Percentiles rank a stretch among this genome's conserved stretches.
phyloP scores from a whole-genome alignment of 345 rosid genomes.

The Pistacia integerrima region DNA sequence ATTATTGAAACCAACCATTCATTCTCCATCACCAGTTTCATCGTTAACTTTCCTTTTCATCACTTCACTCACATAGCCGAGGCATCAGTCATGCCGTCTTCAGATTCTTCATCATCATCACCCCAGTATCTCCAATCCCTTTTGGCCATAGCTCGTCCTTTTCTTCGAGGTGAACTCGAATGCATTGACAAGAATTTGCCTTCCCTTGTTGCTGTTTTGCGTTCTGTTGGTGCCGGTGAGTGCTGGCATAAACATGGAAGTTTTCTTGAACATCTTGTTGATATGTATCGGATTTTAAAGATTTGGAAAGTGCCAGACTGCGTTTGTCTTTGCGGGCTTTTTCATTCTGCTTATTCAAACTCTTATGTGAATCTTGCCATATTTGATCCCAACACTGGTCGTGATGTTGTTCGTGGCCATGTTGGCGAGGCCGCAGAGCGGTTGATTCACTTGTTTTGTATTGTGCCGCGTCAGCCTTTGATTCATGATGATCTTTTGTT shows the following conservation, averaged over 20 bases:
- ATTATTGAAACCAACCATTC: too few relatives aligned
- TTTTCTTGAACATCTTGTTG: slow-evolving; percentile 82
- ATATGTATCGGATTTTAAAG: slow-evolving; percentile 79
- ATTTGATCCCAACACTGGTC: slow-evolving; percentile 82
- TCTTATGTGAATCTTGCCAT: slow-evolving; percentile 91
- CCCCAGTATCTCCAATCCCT: slow-evolving; percentile 34
- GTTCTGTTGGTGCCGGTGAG: slow-evolving; percentile 95
- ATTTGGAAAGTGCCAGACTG: slow-evolving; percentile 79
- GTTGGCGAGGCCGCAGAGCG: slow-evolving; percentile 87
- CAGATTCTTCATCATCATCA: slow-evolving; percentile 17
- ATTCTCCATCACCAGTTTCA: too few relatives aligned
- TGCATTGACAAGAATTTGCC: slow-evolving; percentile 62
- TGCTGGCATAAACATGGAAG: slow-evolving; percentile 99
- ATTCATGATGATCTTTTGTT: slow-evolving; percentile 86
- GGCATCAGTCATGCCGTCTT: slow-evolving; percentile 23
- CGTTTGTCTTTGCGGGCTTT: slow-evolving; percentile 90
- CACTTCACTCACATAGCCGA: too few relatives aligned
- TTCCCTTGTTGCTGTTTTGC: slow-evolving; percentile 61
- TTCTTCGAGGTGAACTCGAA: slow-evolving; percentile 89
- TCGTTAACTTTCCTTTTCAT: too few relatives aligned
- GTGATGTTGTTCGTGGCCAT: slow-evolving; percentile 75
- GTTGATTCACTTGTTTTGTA: slow-evolving; percentile 79
- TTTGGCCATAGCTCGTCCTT: slow-evolving; percentile 69
- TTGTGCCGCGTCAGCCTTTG: slow-evolving; percentile 78
- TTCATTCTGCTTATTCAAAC: slow-evolving; percentile 95